Base-by-base conservation (phyloP, 805 yeast species). In the Grigorovia transvaalensis region DNA sequence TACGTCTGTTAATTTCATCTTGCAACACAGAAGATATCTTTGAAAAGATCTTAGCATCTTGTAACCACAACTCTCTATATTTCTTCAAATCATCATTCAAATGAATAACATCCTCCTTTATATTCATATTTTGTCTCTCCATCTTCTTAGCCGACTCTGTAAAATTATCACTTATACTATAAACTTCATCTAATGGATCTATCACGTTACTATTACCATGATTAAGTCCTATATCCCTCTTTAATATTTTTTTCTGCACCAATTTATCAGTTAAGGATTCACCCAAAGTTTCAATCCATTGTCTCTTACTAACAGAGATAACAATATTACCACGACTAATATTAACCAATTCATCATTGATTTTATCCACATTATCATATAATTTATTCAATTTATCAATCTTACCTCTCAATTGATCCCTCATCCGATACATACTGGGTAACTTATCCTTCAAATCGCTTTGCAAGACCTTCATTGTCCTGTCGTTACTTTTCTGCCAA, bases 221-320 rank as follows among this genome's bases (percentile, higher is more conserved):
- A 29, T n/a, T n/a, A n/a, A 23, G 27, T 51, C n/a, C n/a, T n/a
- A n/a, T n/a, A n/a, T 55, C 2, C 40, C 41, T 38, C 53, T 59
- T 51, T 64, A 50, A 45, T 59, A 59, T 11, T 55, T 53, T 29
- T 56, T 54, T 38, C 29, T 53, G 45, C 15, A 64, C 58, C 50
- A 66, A 51, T 33, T 57, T 53, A 12, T 57, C 55, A 9, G 65
- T 56, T 38, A 61, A 49, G 1, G 54, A 54, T 15, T 46, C 27
- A 15, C 68, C 69, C 9, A 66, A 52, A 44, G 58, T 59, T 12
- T 53, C 44, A 44, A 58, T 64, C 70, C 70, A 66, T 47, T 65
- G 64, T 35, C 54, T 48, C 18, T 53, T 56, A 8, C 61, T 48
- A 2, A 64, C 58, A 9, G 58, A 53, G 27, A 66, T 49, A 38